Percentiles rank a stretch among this genome's conserved stretches.
phyloP scores from a whole-genome alignment of 2,329 filamentous ascomycete species.

The Bertia moriformis region DNA sequence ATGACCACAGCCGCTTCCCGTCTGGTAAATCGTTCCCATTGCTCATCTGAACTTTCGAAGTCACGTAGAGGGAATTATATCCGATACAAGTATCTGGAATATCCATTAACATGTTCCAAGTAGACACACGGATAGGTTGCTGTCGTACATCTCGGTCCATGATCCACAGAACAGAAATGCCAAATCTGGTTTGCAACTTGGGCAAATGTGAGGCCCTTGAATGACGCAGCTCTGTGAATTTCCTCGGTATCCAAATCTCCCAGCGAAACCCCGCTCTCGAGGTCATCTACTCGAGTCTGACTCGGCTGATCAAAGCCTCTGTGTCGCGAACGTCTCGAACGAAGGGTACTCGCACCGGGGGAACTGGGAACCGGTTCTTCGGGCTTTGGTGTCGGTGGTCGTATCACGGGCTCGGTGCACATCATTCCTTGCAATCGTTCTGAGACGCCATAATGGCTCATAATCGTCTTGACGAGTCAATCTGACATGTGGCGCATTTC shows the following conservation, averaged over 20 bases:
- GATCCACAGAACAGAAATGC: background rate
- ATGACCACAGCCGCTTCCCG: background rate
- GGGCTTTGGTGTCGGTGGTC: background rate
- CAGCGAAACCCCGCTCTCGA: background rate
- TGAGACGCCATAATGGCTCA: background rate
- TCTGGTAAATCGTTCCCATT: background rate
- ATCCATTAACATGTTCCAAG: too few relatives aligned
- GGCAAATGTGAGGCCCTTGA: background rate
- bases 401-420: constrained; percentile 1
- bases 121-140: too few relatives aligned
- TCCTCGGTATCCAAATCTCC: background rate
- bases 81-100: background rate
- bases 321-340: too few relatives aligned
- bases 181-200: background rate
- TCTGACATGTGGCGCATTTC: background rate
- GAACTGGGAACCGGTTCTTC: background rate
- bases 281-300: background rate
- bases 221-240: background rate
- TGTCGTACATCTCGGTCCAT: background rate
- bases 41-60: background rate
- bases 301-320: background rate
- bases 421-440: background rate
- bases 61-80: background rate
- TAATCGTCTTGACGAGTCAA: background rate
- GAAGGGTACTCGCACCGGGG: too few relatives aligned